These are phyloP conservation scores for Fragaria vesca DNA, from an alignment of 306 rosid genomes.

Conservation along the genomic window DNA sequence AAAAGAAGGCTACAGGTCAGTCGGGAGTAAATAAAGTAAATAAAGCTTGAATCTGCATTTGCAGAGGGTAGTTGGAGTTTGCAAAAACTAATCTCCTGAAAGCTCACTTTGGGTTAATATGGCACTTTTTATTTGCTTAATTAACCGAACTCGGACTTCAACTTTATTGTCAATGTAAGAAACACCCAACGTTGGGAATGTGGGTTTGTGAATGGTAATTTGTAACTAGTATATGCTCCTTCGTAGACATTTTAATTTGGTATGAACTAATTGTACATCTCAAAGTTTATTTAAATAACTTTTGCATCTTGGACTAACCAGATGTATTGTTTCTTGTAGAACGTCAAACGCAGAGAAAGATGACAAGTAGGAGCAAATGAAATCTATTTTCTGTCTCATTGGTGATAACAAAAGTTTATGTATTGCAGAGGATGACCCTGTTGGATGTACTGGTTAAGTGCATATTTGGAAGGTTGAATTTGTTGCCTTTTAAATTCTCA, in stretches of 20 bases:
- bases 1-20: too few relatives aligned
- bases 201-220: background rate
- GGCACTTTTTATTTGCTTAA: background rate
- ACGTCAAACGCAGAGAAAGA: background rate
- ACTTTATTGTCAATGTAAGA: background rate
- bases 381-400: background rate
- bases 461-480: too few relatives aligned
- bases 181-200: background rate
- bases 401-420: background rate
- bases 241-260: background rate
- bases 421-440: background rate
- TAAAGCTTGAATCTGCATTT: too few relatives aligned
- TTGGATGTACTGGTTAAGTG: background rate
- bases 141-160: background rate
- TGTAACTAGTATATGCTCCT: background rate
- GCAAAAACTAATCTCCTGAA: background rate
- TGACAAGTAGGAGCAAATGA: background rate
- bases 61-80: background rate
- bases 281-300: background rate
- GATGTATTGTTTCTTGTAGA: background rate
- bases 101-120: background rate
- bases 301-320: background rate
- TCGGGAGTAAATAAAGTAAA: too few relatives aligned
- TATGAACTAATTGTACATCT: background rate
- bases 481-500: too few relatives aligned